Conservation (phyloP, 164 flowering plant species). For the Litsea cubeba region DNA sequence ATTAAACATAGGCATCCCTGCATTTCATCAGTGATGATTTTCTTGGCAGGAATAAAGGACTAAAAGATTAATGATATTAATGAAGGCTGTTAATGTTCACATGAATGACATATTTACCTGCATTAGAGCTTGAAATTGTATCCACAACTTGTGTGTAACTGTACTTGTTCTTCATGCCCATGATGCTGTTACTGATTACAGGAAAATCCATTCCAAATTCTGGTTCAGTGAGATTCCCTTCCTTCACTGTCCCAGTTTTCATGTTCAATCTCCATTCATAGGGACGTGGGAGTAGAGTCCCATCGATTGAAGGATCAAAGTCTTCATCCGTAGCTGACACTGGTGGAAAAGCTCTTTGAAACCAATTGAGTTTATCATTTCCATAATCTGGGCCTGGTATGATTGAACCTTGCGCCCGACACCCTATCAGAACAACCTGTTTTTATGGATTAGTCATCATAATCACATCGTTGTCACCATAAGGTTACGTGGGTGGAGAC, state of each 20-base stretch:
- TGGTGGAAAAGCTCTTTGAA: constrained; percentile 9
- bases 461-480: background rate
- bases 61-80: background rate
- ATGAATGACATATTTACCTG: constrained; percentile 22
- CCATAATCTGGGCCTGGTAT: constrained; percentile 14
- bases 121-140: constrained; percentile 40
- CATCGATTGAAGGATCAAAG: constrained; percentile 15
- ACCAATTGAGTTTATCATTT: constrained; percentile 8
- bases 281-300: constrained; percentile 24
- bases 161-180: constrained; percentile 38
- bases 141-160: constrained; percentile 45
- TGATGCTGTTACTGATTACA: constrained; percentile 32
- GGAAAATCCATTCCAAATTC: constrained; percentile 55
- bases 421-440: constrained; percentile 8
- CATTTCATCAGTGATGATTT: background rate
- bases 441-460: background rate
- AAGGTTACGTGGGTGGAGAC: background rate
- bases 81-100: background rate
- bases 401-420: constrained; percentile 8
- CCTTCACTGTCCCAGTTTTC: constrained; percentile 42
- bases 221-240: constrained; percentile 36
- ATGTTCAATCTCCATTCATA: constrained; percentile 60
- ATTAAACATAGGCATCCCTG: constrained; percentile 50
- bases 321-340: background rate
- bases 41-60: background rate